These are phyloP conservation scores for Clausena lansium DNA, from an alignment of 345 rosid species.

Conservation along the genomic window DNA sequence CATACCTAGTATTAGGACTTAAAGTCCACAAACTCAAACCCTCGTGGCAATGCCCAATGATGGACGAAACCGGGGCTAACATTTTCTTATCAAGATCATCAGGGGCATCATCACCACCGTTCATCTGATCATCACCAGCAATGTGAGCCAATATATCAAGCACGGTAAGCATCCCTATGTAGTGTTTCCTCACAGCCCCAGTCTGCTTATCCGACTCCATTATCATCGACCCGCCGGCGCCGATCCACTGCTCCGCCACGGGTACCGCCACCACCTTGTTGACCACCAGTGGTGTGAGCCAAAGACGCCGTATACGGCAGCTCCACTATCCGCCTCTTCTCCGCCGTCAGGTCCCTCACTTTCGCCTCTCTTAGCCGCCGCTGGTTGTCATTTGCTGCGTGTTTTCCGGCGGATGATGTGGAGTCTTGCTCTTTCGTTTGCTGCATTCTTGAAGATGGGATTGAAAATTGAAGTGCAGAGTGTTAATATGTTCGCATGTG, in stretches of 20 bases:
- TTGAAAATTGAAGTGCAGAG: background rate
- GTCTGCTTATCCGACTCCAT: conserved; percentile 82
- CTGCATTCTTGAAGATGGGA: conserved; percentile 5
- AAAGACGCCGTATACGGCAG: conserved; percentile 71
- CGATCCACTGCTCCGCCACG: conserved; percentile 88
- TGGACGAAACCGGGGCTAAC: conserved; percentile 57
- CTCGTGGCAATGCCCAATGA: conserved; percentile 74
- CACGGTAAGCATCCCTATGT: conserved; percentile 83
- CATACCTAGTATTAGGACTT: conserved; percentile 60
- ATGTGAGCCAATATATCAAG: conserved; percentile 74
- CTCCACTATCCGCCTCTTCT: conserved; percentile 60
- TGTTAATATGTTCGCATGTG: background rate
- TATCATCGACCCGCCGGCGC: conserved; percentile 93
- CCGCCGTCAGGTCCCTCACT: conserved; percentile 48
- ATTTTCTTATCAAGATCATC: conserved; percentile 56
- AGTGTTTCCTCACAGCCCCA: conserved; percentile 74
- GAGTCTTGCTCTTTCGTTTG: background rate
- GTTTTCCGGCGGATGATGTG: background rate
- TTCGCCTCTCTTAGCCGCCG: conserved; percentile 38
- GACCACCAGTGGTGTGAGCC: conserved; percentile 59
- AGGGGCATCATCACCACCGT: conserved; percentile 19
- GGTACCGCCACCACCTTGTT: conserved; percentile 69
- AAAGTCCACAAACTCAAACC: conserved; percentile 85
- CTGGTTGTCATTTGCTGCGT: background rate
- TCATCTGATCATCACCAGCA: conserved; percentile 37